Evolutionary conservation across 768 basidiomycete genomes (phyloP), one percentile per base, ranked within the genome.

Genomic region (Calocera viscosa): DNA sequence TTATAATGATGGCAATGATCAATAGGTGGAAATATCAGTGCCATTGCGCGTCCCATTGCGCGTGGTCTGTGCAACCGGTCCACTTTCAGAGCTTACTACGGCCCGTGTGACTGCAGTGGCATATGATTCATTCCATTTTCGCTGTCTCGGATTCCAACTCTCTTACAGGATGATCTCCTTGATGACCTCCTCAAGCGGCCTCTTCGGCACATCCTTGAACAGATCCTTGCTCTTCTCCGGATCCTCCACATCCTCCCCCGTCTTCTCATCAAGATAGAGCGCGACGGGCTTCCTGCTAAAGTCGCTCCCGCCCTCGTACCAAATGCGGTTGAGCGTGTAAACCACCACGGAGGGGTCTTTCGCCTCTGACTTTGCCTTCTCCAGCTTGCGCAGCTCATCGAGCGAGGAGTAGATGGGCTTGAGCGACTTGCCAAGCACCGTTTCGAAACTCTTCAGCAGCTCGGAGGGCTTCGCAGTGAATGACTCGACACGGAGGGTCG

Each of bases 151-250:
- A 10, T 28, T 60, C 53, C 11, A 10, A 26, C 19, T 60, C 19
- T 60, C 53, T 60, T 60, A 60, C 53, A 60, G 24, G 53, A 60
- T 32, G 19, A 60, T 60, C 53, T 60, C 53, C 53, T 64, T 64
- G n/a, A 64, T 38, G 2, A 67, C 67, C 40, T 41, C 40, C 34
- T 67, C 39, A 11, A 64, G 28, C 30, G 30, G 7, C 35, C 49
- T 35, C 68, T 66, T 68, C 49, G 60, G 65, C 16, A 68, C 65
- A 47, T 68, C 68, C 60, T 68, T 63, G 41, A 68, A 68, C 33
- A 68, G 65, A 35, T 68, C 26, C 22, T 64, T 39, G 33, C 28
- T 65, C 38, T 33, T 19, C 24, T 39, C 24, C 33, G 28, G 30
- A 66, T 68, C 60, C 35, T 66, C 68, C n/a, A 34, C 49, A 53